Base-by-base conservation (phyloP, 768 basidiomycete genomes). In the Boletus tomentosulus region DNA sequence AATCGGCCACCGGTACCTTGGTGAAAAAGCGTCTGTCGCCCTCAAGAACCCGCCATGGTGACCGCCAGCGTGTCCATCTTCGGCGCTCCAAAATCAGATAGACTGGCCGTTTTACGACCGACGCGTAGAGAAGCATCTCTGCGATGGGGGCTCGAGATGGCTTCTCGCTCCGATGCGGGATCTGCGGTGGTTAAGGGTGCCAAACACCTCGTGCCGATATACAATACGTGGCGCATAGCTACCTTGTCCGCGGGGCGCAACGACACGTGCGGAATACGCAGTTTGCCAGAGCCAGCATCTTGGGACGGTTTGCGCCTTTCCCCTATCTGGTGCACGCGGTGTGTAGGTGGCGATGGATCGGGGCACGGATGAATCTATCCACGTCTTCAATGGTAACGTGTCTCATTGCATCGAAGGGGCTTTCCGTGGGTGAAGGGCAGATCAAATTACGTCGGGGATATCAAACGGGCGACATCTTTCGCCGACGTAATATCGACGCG, bases 21-120 rank as follows among this genome's bases (percentile, higher is more conserved):
- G 47, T 37, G 45, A 57, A 56, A 9, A 54, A 50, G 12, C 38
- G 49, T 8, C 13, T 46, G 27, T 54, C 31, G 19, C 37, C 16
- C 16, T 34, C 11, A 34, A 34, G 33, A 34, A 12, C 33, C 33
- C 11, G 33, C 15, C 35, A 37, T 37, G 35, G 15, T 37, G 39
- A 24, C 12, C 12, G 22, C 39, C 12, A 41, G 39, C 22, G 10
- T 41, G 39, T 41, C 11, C 22, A 3, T 24, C 24, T 41, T 24
- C 39, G 10, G 39, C 39, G 11, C 39, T 41, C 39, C 11, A 12
- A 37, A 37, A 15, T 2, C 13, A 41, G 39, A 24, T 24, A 22
- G 22, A 41, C 10, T 22, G 22, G 10, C 22, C 39, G 19, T 1
- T 11, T 41, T 22, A 5, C 39, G 39, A 24, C 19, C 39, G 22